Conservation (phyloP, 2,329 filamentous ascomycete species). For the Furcasterigmium furcatum region DNA sequence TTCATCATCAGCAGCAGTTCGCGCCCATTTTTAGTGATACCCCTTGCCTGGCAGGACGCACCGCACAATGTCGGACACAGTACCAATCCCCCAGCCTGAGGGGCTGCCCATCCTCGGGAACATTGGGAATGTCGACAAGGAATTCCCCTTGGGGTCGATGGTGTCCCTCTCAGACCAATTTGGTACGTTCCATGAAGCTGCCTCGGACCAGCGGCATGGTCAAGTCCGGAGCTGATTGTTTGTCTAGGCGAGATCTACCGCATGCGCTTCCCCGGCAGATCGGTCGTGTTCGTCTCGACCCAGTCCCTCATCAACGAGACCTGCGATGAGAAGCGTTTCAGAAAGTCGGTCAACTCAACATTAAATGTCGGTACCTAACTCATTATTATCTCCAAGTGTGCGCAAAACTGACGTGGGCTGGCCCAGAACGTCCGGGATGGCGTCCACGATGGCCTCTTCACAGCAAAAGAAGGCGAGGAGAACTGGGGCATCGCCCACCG, state of each 20-base stretch:
- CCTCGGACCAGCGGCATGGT: no score
- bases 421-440: conserved; percentile 48
- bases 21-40: no score
- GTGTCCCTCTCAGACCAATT: conserved; percentile 60
- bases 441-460: conserved; percentile 32
- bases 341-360: conserved; percentile 49
- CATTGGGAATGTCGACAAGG: conserved; percentile 56
- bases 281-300: conserved; percentile 47
- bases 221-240: no score
- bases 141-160: conserved; percentile 54
- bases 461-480: conserved; percentile 11
- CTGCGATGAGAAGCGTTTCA: conserved; percentile 64
- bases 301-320: conserved; percentile 58
- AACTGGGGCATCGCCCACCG: conserved; percentile 54
- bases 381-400: no score
- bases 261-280: conserved; percentile 44
- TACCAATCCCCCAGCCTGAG: conserved; percentile 41
- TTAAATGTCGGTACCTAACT: conserved; percentile 23
- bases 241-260: conserved; percentile 56
- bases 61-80: not conserved
- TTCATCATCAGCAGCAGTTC: no score
- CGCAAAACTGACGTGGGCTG: not conserved
- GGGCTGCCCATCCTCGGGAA: conserved; percentile 66
- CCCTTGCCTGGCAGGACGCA: no score
- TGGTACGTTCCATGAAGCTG: conserved; percentile 50